phyloP scores from a whole-genome alignment of 352 stramenopile species.

The Phytopythium vexans region DNA sequence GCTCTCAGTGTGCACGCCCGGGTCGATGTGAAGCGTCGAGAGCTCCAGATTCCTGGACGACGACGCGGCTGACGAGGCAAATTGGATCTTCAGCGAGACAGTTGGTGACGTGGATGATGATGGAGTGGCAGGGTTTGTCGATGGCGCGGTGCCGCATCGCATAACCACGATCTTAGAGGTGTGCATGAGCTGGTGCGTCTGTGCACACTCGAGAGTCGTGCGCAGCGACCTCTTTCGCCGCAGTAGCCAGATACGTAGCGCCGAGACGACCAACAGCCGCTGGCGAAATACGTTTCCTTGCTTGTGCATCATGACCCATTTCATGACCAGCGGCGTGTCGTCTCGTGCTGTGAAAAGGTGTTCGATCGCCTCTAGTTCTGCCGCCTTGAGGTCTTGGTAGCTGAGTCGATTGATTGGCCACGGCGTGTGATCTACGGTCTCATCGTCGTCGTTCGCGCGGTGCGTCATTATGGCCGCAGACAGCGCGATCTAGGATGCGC shows the following conservation, averaged over 20 bases:
- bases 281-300: constrained; percentile 32
- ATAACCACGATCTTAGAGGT: constrained; percentile 37
- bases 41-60: constrained; percentile 3
- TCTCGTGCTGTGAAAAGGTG: constrained; percentile 45
- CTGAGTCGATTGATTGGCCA: constrained; percentile 70
- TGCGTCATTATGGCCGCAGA: no score
- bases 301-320: constrained; percentile 59
- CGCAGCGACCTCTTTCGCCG: constrained; percentile 46
- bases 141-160: constrained; percentile 5
- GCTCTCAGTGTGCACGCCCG: constrained; percentile 47
- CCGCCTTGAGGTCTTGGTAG: constrained; percentile 49
- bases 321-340: constrained; percentile 50
- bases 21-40: constrained; percentile 45
- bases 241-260: constrained; percentile 46
- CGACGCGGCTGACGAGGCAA: not conserved
- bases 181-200: constrained; percentile 47
- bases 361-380: constrained; percentile 36
- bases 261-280: constrained; percentile 53
- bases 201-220: constrained; percentile 22
- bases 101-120: not conserved
- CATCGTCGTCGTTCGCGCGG: constrained; percentile 5
- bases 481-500: no score
- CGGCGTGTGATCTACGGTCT: constrained; percentile 17
- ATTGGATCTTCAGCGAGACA: constrained; percentile 14
- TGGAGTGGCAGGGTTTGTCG: no score